These are phyloP conservation scores for Symmetrospora coprosmae DNA, from an alignment of 768 basidiomycete genomes.

Conservation along the genomic window DNA sequence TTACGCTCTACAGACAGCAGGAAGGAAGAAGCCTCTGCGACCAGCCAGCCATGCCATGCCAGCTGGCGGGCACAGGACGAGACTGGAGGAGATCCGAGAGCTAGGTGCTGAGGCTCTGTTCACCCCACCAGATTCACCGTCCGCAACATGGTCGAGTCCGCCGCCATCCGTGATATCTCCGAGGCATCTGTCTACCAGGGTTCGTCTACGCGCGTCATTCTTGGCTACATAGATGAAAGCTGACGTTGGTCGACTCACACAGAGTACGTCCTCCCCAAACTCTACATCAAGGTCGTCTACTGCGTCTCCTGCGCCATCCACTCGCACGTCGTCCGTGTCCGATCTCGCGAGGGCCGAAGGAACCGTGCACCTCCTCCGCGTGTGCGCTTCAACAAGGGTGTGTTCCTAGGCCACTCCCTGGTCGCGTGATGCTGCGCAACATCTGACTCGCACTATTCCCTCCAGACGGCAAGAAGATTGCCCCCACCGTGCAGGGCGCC, in stretches of 20 bases:
- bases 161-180: constrained; percentile 90
- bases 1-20: no score
- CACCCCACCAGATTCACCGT: constrained; percentile 71
- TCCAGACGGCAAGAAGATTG: constrained; percentile 35
- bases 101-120: not conserved
- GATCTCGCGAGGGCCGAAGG: constrained; percentile 84
- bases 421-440: constrained; percentile 18
- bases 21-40: no score
- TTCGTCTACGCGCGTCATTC: constrained; percentile 39
- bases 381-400: constrained; percentile 63
- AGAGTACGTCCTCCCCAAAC: constrained; percentile 28
- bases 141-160: constrained; percentile 97
- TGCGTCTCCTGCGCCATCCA: constrained; percentile 99
- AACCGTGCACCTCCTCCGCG: constrained; percentile 96
- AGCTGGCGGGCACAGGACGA: no score
- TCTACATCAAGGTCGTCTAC: constrained; percentile 42
- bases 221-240: not conserved
- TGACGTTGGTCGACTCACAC: not conserved
- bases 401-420: not conserved
- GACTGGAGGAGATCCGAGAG: no score
- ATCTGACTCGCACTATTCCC: not conserved
- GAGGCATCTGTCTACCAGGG: constrained; percentile 87
- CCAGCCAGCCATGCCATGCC: no score
- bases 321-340: constrained; percentile 97
- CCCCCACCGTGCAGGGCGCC: constrained; percentile 12